Base-by-base conservation (phyloP, 1,284 basidiomycete genomes). In the Porodaedalea pini region DNA sequence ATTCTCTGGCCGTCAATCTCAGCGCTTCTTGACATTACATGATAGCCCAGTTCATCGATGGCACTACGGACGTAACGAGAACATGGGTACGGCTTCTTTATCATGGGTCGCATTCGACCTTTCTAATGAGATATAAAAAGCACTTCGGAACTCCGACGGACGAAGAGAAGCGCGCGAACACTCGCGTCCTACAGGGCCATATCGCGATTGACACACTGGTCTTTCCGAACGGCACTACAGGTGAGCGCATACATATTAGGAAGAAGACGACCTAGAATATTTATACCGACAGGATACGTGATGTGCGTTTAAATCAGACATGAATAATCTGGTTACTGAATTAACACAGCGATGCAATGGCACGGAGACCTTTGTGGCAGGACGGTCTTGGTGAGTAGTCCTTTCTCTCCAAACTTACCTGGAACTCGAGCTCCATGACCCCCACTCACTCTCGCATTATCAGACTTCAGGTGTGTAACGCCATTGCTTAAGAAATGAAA, bases 151-250 rank as follows among this genome's bases (percentile, higher is more conserved):
- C 77, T 1, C 94, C 96, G 0, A 86, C 84, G 0, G 76, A 78
- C 0, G 88, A 93, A 65, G 91, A 98, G 73, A 91, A 86, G 63
- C 82, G 91, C 0, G 88, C 92, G 0, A 97, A 94, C 66, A 98
- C 96, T 0, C 81, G 94, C 15, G 97, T 99, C 1, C 75, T 99
- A 48, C 95, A 99, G 74, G 96, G 96, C 0, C 93, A 98, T 68
- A 97, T 99, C 61, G 85, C 90, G 1, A 88, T 97, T 49, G 96
- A 97, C 70, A 82, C 82, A 0, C 85, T 86, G 8, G 70, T 98
- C 5, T 94, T 98, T 72, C 96, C 96, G 0, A 80, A 76, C 51
- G 93, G 92, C 17, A 97, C 94, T 0, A 92, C 93, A 25, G 94
- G 91, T 80, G 54, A 32, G 70, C 37, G 41, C 23, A 37, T 5